Evolutionary conservation across 169 alveolate genomes (phyloP).

Genomic region (Perkinsus chesapeaki): DNA sequence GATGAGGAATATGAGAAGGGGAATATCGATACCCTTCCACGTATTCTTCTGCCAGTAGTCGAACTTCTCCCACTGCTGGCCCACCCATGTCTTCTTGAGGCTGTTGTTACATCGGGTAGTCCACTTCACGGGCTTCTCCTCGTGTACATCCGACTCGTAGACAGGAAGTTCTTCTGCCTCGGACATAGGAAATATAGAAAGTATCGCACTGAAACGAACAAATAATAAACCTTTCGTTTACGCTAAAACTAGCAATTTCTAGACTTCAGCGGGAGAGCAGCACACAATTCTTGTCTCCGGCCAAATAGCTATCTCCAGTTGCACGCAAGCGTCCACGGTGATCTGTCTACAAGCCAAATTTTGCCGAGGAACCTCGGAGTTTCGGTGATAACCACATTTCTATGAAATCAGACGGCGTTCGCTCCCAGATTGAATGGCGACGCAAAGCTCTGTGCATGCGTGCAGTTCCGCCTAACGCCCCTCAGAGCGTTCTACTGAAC

Average conservation of each 20-base stretch:
- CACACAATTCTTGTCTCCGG: neutral
- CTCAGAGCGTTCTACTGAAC: neutral
- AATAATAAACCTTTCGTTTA: neutral
- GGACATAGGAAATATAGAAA: neutral
- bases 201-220: neutral
- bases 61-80: neutral
- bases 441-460: neutral
- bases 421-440: neutral
- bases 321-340: neutral
- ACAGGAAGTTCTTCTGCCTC: neutral
- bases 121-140: neutral
- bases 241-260: neutral
- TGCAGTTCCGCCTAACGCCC: neutral
- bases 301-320: neutral
- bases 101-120: neutral
- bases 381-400: too few relatives aligned
- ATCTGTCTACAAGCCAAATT: neutral
- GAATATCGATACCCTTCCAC: neutral
- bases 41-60: neutral
- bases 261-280: neutral
- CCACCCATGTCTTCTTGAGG: neutral
- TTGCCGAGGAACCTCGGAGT: neutral
- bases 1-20: neutral
- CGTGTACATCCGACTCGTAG: neutral
- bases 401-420: neutral